Evolutionary conservation across 2,329 filamentous ascomycete genomes (phyloP).

Genomic region (Sodiomyces alkalinus): DNA sequence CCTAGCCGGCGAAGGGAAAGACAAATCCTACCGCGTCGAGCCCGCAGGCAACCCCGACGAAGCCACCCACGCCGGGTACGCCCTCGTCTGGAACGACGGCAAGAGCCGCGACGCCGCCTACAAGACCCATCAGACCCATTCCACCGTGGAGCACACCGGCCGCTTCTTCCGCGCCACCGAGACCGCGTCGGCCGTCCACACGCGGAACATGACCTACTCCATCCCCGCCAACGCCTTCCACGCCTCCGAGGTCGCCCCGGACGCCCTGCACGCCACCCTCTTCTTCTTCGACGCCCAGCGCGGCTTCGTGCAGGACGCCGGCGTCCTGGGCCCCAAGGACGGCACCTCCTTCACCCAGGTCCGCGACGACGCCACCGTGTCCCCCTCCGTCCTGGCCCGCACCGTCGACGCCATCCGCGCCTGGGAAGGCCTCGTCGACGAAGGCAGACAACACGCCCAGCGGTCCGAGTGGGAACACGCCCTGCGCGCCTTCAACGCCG

Average conservation of each 20-base stretch:
- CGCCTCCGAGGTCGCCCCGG: conserved; percentile 12
- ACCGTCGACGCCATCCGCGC: conserved; percentile 8
- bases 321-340: conserved; percentile 16
- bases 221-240: conserved; percentile 16
- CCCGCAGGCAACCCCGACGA: conserved; percentile 3
- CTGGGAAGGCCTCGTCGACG: conserved; percentile 9
- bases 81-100: conserved; percentile 13
- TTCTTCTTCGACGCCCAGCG: conserved; percentile 19
- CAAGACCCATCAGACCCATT: conserved; percentile 12
- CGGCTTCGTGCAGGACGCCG: conserved; percentile 15
- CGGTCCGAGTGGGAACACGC: conserved; percentile 11
- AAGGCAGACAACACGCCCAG: conserved; percentile 6
- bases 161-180: conserved; percentile 8
- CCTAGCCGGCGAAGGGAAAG: conserved; percentile 16
- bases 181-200: conserved; percentile 4
- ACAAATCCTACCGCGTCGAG: conserved; percentile 14
- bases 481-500: conserved; percentile 10
- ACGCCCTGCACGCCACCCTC: conserved; percentile 17
- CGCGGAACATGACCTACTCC: conserved; percentile 12
- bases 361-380: conserved; percentile 10
- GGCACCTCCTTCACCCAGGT: conserved; percentile 8
- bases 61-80: conserved; percentile 16
- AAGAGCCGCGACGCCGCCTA: conserved; percentile 10
- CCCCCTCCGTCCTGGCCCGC: conserved; percentile 7
- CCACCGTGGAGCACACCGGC: conserved; percentile 12